Conservation (phyloP, 2,329 filamentous ascomycete genomes). For the Sporothrix phasma region DNA sequence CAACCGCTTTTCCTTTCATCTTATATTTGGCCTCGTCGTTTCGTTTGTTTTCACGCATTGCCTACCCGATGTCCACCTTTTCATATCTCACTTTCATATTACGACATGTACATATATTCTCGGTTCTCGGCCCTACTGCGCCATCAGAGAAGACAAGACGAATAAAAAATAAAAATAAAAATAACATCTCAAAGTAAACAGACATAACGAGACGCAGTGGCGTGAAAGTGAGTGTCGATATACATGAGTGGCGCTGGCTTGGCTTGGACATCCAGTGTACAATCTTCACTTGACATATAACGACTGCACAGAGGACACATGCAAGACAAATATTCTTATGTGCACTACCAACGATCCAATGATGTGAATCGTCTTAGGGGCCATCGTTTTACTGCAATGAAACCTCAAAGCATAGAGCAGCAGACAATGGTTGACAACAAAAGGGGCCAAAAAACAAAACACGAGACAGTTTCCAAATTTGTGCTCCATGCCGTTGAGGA, state of each 20-base stretch:
- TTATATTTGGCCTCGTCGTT: neutral
- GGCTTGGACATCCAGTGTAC: too few species aligned
- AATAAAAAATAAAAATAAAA: conserved; percentile 5
- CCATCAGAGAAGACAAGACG: neutral
- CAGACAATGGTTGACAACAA: too few species aligned
- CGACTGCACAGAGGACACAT: too few species aligned
- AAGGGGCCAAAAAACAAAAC: neutral
- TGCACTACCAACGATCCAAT: too few species aligned
- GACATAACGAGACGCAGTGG: too few species aligned
- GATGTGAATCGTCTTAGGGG: too few species aligned
- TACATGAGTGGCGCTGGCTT: too few species aligned
- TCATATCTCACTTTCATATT: neutral
- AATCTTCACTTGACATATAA: too few species aligned
- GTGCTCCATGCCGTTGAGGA: neutral
- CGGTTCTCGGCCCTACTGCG: conserved; percentile 5
- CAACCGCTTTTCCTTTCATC: neutral
- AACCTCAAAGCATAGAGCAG: too few species aligned
- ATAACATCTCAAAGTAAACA: neutral
- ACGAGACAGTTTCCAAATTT: neutral
- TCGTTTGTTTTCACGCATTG: neutral
- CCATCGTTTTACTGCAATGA: too few species aligned
- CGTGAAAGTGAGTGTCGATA: too few species aligned
- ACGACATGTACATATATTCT: conserved; percentile 12
- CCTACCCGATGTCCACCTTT: neutral
- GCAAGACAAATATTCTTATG: too few species aligned